phyloP scores from a whole-genome alignment of 441 rosid genomes.

The Bocquillonia castaneifolia region DNA sequence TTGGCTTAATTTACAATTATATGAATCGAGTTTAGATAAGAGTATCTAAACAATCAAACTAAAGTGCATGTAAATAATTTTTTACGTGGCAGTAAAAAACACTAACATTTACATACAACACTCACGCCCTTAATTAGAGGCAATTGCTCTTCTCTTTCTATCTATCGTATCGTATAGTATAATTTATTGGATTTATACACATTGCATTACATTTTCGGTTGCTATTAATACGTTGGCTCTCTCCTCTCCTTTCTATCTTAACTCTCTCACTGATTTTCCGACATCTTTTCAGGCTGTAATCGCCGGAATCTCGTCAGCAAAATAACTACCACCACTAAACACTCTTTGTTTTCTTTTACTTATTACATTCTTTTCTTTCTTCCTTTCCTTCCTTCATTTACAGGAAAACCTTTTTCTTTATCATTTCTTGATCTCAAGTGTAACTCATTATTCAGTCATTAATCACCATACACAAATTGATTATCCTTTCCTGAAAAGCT shows the following conservation, averaged over 20 bases:
- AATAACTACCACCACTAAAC: neutral
- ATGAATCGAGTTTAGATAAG: no score
- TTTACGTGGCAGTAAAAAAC: neutral
- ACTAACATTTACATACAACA: conserved; percentile 1
- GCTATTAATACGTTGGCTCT: neutral
- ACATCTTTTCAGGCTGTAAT: conserved; percentile 23
- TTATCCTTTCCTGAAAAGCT: conserved; percentile 10
- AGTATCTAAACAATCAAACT: no score
- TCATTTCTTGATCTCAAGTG: neutral
- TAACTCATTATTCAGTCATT: no score
- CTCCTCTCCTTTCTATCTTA: neutral
- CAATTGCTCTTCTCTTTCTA: conserved; percentile 6
- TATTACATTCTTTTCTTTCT: neutral
- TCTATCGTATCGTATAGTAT: no score
- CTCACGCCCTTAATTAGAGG: conserved; percentile 30
- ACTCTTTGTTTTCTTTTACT: neutral
- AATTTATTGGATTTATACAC: no score
- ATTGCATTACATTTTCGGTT: neutral
- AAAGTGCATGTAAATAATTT: neutral
- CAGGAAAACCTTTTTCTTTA: neutral
- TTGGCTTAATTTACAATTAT: no score
- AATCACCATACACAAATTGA: no score
- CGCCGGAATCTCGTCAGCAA: conserved; percentile 38
- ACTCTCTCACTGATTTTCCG: neutral
- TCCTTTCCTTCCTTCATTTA: neutral